Evolutionary conservation across 1,284 basidiomycete species (phyloP), one percentile per base, ranked within the genome.

Genomic region (Agroathelia rolfsii): DNA sequence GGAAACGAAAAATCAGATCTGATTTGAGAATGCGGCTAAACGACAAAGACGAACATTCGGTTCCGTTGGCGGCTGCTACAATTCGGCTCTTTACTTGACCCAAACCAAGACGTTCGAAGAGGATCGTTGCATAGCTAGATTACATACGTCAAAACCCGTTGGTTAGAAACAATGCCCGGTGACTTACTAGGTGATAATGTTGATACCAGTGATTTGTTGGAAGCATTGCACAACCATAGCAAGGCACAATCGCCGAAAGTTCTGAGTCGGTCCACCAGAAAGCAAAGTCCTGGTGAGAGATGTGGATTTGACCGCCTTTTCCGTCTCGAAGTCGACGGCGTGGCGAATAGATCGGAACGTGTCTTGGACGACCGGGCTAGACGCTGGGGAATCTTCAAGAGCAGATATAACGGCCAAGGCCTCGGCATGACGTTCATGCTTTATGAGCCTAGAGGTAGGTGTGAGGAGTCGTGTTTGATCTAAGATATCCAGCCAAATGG

Each of bases 131-230:
- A 23, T 19, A 33, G 40, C 36, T 20, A 33, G 15, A n/a, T 20
- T 9, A 13, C 34, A 34, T 24, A 19, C n/a, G 34, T 27, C 13
- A 26, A 23, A 40, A 46, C 39, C 29, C n/a, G n/a, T n/a, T n/a
- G n/a, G n/a, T n/a, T n/a, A 26, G 18, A 34, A 43, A 53, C 36
- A 34, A 59, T n/a, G n/a, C n/a, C n/a, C n/a, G 20, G 7, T 59
- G 5, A 61, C 66, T 34, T 56, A 76, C 55, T 79, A 79, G 7
- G 75, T 79, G 43, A 82, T 74, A 8, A 81, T 41, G 42, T 83
- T 83, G 46, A 70, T 69, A 19, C 66, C 69, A 10, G 69, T 69
- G 17, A 79, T 71, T 49, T 83, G 80, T 50, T 83, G 76, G 56
- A 82, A 79, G 45, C 72, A 74, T 43, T 82, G 79, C 29, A 69